These are phyloP conservation scores for Nicotiana paniculata DNA, from an alignment of 257 asterid species.

Conservation along the genomic window DNA sequence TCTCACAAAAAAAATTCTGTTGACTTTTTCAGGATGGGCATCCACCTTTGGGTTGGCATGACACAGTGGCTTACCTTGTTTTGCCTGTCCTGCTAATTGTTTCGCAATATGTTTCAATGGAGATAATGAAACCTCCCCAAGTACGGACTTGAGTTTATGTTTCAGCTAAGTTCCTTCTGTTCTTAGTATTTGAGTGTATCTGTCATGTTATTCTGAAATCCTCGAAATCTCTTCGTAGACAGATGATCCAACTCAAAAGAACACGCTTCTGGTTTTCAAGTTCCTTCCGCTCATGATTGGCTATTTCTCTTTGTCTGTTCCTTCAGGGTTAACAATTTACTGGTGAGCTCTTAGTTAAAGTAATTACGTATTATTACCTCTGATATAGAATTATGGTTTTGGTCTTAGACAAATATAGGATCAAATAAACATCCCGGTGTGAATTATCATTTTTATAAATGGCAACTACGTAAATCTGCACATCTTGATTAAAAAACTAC, in stretches of 20 bases:
- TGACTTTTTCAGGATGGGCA: slow-evolving; percentile 78
- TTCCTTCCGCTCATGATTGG: slow-evolving; percentile 99
- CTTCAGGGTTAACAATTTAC: slow-evolving; percentile 95
- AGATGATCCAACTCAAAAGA: slow-evolving; percentile 97
- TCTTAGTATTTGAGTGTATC: neutral
- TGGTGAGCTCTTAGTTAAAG: slow-evolving; percentile 44
- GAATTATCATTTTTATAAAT: neutral
- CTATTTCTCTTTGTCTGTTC: slow-evolving; percentile 96
- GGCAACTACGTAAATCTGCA: neutral
- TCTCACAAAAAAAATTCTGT: neutral
- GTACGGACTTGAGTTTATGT: slow-evolving; percentile 35
- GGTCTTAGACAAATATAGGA: neutral
- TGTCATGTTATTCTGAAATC: slow-evolving; percentile 30
- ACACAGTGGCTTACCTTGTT: slow-evolving; percentile 93
- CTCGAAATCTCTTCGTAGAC: slow-evolving; percentile 50
- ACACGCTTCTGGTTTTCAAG: slow-evolving; percentile 83
- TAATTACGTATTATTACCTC: neutral
- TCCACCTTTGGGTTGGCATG: slow-evolving; percentile 97
- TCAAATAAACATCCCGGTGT: neutral
- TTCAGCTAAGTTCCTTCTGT: slow-evolving; percentile 6
- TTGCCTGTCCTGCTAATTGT: slow-evolving; percentile 83
- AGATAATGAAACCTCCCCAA: slow-evolving; percentile 99
- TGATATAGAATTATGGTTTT: neutral
- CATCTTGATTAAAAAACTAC: neutral
- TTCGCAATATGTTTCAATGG: slow-evolving; percentile 94